A percentile compares a stretch with the other conserved stretches of the same genome.
These are phyloP conservation scores for Aspergillus calidoustus DNA, from an alignment of 2,329 filamentous ascomycete genomes.

Conservation along the genomic window DNA sequence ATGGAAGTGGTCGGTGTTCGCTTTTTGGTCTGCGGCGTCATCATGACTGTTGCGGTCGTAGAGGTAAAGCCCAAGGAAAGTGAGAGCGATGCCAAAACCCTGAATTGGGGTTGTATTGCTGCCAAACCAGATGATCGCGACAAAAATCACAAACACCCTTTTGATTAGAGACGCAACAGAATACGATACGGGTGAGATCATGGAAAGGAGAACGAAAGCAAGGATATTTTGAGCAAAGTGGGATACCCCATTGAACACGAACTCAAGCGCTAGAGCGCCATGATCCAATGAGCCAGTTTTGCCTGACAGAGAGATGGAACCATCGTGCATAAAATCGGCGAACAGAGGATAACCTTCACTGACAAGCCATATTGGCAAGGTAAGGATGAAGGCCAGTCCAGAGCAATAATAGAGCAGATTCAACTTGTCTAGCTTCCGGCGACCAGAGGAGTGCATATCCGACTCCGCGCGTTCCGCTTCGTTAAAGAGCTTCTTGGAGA, in stretches of 20 bases:
- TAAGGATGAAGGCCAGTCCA: constrained; percentile 85
- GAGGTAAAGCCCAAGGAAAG: constrained; percentile 89
- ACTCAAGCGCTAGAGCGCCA: constrained; percentile 72
- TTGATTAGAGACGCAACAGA: constrained; percentile 96
- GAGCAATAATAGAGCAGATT: constrained; percentile 98
- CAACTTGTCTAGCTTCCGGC: constrained; percentile 89
- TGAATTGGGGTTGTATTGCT: constrained; percentile 84
- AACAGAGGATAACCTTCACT: constrained; percentile 81
- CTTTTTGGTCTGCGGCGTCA: constrained; percentile 83
- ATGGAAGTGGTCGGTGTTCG: constrained; percentile 66
- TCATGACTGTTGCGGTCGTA: constrained; percentile 92
- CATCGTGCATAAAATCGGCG: constrained; percentile 77
- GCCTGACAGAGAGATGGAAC: constrained; percentile 75
- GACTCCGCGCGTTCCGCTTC: constrained; percentile 84
- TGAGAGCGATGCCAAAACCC: constrained; percentile 81
- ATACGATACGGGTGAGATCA: constrained; percentile 96
- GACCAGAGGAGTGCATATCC: constrained; percentile 64
- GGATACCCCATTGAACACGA: constrained; percentile 94
- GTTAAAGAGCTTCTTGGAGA: constrained; percentile 97
- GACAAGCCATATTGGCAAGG: constrained; percentile 90
- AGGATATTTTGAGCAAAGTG: constrained; percentile 97
- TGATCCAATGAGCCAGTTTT: constrained; percentile 74
- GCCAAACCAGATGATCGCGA: constrained; percentile 95
- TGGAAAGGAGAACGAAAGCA: constrained; percentile 87
- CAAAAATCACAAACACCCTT: constrained; percentile 93